Percentiles rank a stretch among this genome's conserved stretches.
Conservation (phyloP, 495 filamentous ascomycete genomes). For the Trichoderma erinaceum region DNA sequence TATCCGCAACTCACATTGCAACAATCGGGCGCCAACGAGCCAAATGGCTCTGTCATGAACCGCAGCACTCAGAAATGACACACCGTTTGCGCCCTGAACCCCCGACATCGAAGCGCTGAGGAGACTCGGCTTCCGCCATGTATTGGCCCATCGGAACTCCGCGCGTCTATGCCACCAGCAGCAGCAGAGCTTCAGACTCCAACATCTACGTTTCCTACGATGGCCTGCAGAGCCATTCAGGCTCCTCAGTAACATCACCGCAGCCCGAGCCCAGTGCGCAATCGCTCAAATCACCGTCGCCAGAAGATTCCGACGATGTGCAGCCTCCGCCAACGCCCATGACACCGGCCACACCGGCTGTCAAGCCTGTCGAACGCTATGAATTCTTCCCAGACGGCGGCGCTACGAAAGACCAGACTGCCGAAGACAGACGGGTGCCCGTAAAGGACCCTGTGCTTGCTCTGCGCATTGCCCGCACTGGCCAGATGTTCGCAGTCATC, state of each 20-base stretch:
- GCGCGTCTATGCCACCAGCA: conserved; percentile 71
- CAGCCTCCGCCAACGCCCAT: conserved; percentile 30
- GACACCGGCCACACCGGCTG: conserved; percentile 46
- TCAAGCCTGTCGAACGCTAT: conserved; percentile 48
- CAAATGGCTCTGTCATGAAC: conserved; percentile 14
- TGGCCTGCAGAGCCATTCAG: conserved; percentile 27
- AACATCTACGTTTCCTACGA: conserved; percentile 36
- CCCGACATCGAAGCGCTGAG: conserved; percentile 11
- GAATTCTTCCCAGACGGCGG: conserved; percentile 26
- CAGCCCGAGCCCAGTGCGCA: conserved; percentile 24
- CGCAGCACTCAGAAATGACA: conserved; percentile 5
- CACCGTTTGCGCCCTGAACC: background rate
- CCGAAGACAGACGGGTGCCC: conserved; percentile 21
- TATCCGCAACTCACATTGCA: background rate
- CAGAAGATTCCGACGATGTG: conserved; percentile 26
- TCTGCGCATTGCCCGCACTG: conserved; percentile 71
- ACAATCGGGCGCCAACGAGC: conserved; percentile 13
- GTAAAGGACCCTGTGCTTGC: conserved; percentile 59
- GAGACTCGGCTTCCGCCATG: conserved; percentile 48
- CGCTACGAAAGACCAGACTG: conserved; percentile 1
- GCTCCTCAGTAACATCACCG: conserved; percentile 33
- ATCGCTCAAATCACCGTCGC: conserved; percentile 22
- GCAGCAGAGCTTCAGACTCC: conserved; percentile 46
- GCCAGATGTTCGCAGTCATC: conserved; percentile 83
- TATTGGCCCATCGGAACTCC: conserved; percentile 96